Percentiles rank a stretch among this genome's conserved stretches.
phyloP scores from a whole-genome alignment of 1,139 yeast genomes.

The Pichia sp. region DNA sequence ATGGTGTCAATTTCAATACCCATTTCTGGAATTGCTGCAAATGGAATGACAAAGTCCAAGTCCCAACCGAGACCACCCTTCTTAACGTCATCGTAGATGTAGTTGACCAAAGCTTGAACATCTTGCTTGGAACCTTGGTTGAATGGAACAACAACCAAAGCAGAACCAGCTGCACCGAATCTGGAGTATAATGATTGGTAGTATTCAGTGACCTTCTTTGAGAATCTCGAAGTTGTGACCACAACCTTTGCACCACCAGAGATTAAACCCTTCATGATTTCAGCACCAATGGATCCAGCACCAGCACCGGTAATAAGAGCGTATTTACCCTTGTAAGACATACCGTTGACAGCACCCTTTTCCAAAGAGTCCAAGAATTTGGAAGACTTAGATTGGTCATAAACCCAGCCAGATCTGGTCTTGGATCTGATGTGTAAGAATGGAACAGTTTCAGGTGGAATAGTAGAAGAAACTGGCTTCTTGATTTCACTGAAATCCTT shows the following conservation, averaged over 20 bases:
- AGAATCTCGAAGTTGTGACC: constrained; percentile 93
- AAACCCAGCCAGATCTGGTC: constrained; percentile 73
- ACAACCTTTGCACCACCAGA: constrained; percentile 98
- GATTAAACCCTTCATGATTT: constrained; percentile 85
- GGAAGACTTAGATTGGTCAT: constrained; percentile 72
- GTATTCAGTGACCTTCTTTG: constrained; percentile 90
- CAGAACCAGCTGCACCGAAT: constrained; percentile 86
- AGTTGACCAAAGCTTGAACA: constrained; percentile 76
- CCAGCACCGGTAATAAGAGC: constrained; percentile 98
- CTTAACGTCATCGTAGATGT: constrained; percentile 74
- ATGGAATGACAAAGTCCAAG: constrained; percentile 90
- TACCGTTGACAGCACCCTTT: constrained; percentile 87
- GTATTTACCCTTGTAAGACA: constrained; percentile 80
- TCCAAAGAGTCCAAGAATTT: constrained; percentile 85
- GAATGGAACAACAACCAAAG: constrained; percentile 93
- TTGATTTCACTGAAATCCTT: constrained; percentile 62
- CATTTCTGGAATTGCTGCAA: constrained; percentile 98
- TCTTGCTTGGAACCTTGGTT: constrained; percentile 97
- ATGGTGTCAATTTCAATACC: constrained; percentile 92
- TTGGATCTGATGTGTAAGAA: constrained; percentile 87
- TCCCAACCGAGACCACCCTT: constrained; percentile 98
- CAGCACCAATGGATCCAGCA: constrained; percentile 98
- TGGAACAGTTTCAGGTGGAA: constrained; percentile 85
- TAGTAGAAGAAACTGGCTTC: constrained; percentile 65
- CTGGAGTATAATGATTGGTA: constrained; percentile 91